Evolutionary conservation across 306 rosid genomes (phyloP).

Genomic region (Erythrophleum fordii): DNA sequence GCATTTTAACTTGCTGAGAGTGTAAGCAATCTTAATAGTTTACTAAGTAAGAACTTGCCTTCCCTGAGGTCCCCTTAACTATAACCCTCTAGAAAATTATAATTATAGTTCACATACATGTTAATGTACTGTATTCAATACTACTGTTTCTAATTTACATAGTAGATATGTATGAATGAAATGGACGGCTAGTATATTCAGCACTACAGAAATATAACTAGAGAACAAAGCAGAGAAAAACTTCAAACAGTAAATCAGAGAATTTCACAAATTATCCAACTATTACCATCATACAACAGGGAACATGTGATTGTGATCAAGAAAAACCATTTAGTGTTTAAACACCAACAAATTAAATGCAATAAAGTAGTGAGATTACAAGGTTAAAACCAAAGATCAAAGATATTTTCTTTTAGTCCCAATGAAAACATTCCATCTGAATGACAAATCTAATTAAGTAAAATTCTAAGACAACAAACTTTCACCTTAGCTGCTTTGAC

Average conservation of each 20-base stretch:
- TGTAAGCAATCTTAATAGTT: not conserved
- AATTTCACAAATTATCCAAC: not conserved
- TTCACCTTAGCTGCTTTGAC: constrained; percentile 81
- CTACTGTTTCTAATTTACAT: not conserved
- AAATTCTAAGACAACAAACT: constrained; percentile 15
- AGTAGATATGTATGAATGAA: not conserved
- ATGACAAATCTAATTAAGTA: not conserved
- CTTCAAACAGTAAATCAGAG: not conserved
- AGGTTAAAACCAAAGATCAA: not conserved
- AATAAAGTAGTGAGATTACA: constrained; percentile 6
- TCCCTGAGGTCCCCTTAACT: not conserved
- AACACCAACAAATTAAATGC: not conserved
- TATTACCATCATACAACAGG: not conserved
- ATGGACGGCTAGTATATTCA: not conserved
- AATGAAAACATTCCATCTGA: constrained; percentile 5
- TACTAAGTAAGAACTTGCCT: not conserved
- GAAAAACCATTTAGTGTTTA: constrained; percentile 25
- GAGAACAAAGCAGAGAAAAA: not conserved
- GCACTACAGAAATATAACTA: not conserved
- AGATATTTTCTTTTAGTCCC: not conserved
- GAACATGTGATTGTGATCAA: not conserved
- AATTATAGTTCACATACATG: not conserved
- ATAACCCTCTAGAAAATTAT: not conserved
- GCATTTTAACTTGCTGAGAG: not conserved
- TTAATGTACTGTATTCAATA: not conserved